Evolutionary conservation across 768 basidiomycete species (phyloP), one percentile per base, ranked within the genome.

Genomic region (Gautieria morchelliformis): DNA sequence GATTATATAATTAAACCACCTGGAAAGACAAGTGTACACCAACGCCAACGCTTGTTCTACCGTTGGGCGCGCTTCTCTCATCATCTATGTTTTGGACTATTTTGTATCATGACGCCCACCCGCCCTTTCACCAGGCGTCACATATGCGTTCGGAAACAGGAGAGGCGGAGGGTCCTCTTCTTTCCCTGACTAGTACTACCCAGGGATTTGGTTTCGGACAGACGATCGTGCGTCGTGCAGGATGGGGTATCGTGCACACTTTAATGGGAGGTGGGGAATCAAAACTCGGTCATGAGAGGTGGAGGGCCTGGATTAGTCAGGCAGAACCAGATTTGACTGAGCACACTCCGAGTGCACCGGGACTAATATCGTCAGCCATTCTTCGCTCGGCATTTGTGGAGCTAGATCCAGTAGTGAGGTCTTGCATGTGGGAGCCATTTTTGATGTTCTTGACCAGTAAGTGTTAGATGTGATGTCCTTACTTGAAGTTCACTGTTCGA

Each of bases 381-480:
- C 70, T 93, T 44, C 79, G 83, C n/a, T 84, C 86, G 12, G 77
- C 78, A 12, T 85, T 82, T 78, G 64, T 80, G 0, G 93, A 97
- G 65, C 72, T 77, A 0, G 92, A 95, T 62, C 61, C 73, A 1
- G 73, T 73, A 3, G 92, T 95, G 3, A 84, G 86, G 62, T 69
- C 71, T 4, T 67, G 69, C 1, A 84, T 93, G 79, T 86, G 85
- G 75, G 78, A 79, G 41, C 85, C 88, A 0, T 64, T 91, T 50
- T 71, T 93, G 9, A 74, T 75, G 11, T 89, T 90, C 63, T 69
- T 95, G 42, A 82, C 79, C 70, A 82, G 93, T 89, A 62, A 46
- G 75, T 65, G 0, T 30, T n/a, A 33, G 33, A 35, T 42, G 42
- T 37, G 35, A n/a, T 33, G 35, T 37, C 45, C 12, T 32, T 61